Conservation (phyloP, 345 rosid species). For the Gossypium ekmanianum region DNA sequence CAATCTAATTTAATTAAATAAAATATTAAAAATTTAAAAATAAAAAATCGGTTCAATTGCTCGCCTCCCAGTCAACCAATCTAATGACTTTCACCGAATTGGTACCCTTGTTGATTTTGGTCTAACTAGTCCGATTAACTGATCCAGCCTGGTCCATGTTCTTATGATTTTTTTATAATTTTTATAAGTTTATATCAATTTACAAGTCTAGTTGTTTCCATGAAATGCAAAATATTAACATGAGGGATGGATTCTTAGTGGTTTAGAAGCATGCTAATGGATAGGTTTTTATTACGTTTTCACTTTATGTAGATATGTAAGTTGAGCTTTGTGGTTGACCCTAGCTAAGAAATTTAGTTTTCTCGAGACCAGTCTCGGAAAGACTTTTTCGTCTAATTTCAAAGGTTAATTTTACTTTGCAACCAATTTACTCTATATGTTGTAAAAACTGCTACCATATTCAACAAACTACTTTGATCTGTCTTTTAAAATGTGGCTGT, state of each 20-base stretch:
- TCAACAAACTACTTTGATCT: constrained; percentile 32
- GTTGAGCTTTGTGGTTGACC: not conserved
- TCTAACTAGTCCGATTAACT: no score
- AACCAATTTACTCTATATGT: constrained; percentile 9
- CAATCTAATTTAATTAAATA: no score
- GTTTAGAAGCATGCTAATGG: not conserved
- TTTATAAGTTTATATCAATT: no score
- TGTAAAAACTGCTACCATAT: constrained; percentile 19
- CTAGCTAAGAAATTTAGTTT: not conserved
- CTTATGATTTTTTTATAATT: no score
- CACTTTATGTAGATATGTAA: not conserved
- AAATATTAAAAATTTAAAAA: no score
- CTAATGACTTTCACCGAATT: no score
- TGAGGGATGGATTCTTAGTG: not conserved
- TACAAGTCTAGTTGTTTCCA: no score
- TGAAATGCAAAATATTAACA: not conserved
- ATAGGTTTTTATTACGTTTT: not conserved
- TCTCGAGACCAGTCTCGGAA: not conserved
- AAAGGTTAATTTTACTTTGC: not conserved
- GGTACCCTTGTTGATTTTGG: no score
- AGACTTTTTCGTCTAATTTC: constrained; percentile 3
- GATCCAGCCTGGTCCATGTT: no score
- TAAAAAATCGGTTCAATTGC: no score
- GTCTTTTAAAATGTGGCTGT: no score
- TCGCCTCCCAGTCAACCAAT: no score